A percentile compares a stretch with the other conserved stretches of the same genome.
Conservation (phyloP, 257 asterid species). For the Marsdenia floribunda region DNA sequence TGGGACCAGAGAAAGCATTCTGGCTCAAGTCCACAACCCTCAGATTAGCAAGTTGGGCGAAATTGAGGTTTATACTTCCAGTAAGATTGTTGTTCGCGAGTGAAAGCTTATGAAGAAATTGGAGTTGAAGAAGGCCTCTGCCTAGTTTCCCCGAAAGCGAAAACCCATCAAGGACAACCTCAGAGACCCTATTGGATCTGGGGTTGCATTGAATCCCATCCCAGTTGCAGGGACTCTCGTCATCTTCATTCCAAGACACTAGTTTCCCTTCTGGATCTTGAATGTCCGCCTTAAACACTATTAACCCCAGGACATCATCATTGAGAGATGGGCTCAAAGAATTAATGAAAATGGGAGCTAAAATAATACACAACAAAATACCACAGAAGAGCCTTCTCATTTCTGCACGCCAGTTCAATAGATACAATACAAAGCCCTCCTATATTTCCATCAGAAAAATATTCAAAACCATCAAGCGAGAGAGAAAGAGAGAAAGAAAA, state of each 20-base stretch:
- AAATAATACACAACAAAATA: constrained; percentile 26
- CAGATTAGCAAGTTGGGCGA: constrained; percentile 64
- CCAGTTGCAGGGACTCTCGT: constrained; percentile 84
- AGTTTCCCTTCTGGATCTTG: constrained; percentile 71
- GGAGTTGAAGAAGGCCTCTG: constrained; percentile 76
- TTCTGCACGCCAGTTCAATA: constrained; percentile 17
- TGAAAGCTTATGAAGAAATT: constrained; percentile 69
- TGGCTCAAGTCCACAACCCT: constrained; percentile 69
- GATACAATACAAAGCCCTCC: constrained; percentile 7
- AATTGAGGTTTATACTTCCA: constrained; percentile 61
- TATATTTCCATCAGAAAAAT: constrained; percentile 15
- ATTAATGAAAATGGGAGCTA: constrained; percentile 31
- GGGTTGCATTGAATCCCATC: constrained; percentile 74
- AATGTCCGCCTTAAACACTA: constrained; percentile 82
- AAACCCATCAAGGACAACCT: constrained; percentile 78
- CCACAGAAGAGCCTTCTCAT: constrained; percentile 46
- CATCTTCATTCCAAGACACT: constrained; percentile 89
- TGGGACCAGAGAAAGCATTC: constrained; percentile 54
- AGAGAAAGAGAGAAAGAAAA: not conserved
- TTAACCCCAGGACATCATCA: constrained; percentile 89
- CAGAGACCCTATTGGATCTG: constrained; percentile 90
- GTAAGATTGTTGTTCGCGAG: constrained; percentile 69
- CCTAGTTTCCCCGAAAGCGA: constrained; percentile 81
- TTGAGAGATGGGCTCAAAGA: constrained; percentile 68
- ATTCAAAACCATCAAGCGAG: constrained; percentile 3